Percentiles rank a stretch among this genome's conserved stretches.
phyloP scores from a whole-genome alignment of 169 alveolate genomes.

The Cyclospora cayetanensis region DNA sequence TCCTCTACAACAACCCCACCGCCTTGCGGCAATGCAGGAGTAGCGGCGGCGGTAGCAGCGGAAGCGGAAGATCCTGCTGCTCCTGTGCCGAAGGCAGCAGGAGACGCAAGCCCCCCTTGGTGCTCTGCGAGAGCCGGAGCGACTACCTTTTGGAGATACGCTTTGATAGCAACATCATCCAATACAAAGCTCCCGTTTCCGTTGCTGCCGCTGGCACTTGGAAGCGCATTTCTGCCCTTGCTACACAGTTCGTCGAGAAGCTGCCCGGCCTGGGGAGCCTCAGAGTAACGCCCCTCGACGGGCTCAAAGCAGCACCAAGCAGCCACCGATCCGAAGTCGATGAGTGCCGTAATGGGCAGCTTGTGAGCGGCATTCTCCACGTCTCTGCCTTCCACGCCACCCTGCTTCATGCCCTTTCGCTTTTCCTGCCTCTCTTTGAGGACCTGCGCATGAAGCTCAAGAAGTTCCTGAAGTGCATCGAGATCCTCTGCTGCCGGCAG shows the following conservation, averaged over 20 bases:
- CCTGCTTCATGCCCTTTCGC: background rate
- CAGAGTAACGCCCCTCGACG: background rate
- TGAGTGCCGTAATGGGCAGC: conserved; percentile 59
- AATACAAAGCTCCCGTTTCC: background rate
- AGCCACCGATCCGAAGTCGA: conserved; percentile 64
- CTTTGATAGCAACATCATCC: background rate
- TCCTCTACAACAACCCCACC: background rate
- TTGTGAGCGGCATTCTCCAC: background rate
- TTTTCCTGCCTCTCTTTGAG: background rate
- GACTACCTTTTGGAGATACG: background rate
- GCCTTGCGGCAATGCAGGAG: background rate
- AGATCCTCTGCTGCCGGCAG: conserved; percentile 52
- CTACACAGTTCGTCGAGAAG: conserved; percentile 21
- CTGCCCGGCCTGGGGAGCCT: background rate
- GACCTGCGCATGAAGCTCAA: conserved; percentile 45
- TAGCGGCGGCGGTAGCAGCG: background rate
- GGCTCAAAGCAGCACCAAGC: conserved; percentile 62
- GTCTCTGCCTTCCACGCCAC: background rate
- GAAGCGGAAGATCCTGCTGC: background rate
- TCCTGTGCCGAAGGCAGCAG: background rate
- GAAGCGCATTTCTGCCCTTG: conserved; percentile 13
- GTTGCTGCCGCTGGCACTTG: background rate
- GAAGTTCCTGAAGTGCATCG: conserved; percentile 51
- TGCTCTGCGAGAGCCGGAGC: background rate
- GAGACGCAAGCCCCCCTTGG: background rate